Conservation (phyloP, 2,329 filamentous ascomycete genomes). For the Aureobasidium leucospermi region DNA sequence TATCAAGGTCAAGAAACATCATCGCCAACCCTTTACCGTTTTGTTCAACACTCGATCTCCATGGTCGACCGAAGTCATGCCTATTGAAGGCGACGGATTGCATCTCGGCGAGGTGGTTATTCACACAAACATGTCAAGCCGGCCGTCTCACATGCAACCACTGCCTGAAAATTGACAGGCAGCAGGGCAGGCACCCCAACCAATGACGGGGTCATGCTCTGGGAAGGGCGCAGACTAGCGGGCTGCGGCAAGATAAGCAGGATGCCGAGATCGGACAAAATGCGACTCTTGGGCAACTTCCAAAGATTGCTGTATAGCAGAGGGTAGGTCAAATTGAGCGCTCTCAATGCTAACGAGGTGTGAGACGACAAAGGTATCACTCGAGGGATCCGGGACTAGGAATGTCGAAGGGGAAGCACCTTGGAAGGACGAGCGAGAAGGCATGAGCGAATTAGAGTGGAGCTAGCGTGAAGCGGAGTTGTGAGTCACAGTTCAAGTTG, state of each 20-base stretch:
- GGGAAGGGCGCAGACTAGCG: conserved; percentile 8
- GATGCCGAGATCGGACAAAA: background rate
- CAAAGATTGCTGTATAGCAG: background rate
- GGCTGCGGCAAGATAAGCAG: conserved; percentile 5
- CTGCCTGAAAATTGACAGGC: conserved; percentile 1
- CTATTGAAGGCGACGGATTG: background rate
- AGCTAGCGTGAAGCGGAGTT: background rate
- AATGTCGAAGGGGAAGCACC: background rate
- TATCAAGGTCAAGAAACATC: no score
- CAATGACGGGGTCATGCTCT: conserved; percentile 2
- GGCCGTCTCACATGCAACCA: background rate
- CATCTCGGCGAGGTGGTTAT: background rate
- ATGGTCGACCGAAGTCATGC: background rate
- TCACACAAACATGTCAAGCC: background rate
- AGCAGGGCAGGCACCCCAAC: conserved; percentile 5
- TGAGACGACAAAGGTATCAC: background rate
- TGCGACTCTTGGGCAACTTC: background rate
- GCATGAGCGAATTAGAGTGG: background rate
- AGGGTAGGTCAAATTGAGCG: conserved; percentile 1
- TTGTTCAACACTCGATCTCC: background rate
- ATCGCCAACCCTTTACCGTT: no score
- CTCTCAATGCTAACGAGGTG: background rate
- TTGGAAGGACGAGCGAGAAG: background rate
- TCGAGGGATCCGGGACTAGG: background rate
- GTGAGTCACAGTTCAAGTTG: background rate